Conservation (phyloP, 208 protist genomes). For the Trichomonas tenax region DNA sequence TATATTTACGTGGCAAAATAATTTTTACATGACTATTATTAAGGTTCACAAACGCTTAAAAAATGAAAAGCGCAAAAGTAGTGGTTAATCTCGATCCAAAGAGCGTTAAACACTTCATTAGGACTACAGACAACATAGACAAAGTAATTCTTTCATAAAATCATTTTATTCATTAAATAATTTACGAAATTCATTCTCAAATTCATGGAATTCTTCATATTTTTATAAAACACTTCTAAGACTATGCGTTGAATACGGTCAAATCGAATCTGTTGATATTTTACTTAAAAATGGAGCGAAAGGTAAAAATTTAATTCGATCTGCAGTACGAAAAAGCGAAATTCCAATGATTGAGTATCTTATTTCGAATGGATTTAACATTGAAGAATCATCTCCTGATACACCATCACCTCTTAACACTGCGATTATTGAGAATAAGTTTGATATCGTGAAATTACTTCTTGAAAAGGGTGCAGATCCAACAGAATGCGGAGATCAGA, state of each 20-base stretch:
- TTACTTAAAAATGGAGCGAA: neutral
- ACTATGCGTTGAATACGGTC: neutral
- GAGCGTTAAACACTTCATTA: neutral
- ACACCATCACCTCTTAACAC: neutral
- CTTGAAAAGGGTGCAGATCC: neutral
- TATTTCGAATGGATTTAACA: neutral
- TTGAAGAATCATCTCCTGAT: neutral
- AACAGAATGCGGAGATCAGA: neutral
- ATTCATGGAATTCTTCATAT: neutral
- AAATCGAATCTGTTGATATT: neutral
- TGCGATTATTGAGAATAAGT: neutral
- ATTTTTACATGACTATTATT: too few relatives aligned
- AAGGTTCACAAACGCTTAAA: neutral
- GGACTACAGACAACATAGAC: neutral
- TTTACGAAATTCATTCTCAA: neutral
- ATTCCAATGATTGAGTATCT: neutral
- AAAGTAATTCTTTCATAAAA: neutral
- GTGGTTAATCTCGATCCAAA: neutral
- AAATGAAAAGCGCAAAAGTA: neutral
- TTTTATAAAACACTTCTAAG: neutral
- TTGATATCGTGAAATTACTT: neutral
- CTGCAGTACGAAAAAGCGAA: neutral
- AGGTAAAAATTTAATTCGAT: neutral
- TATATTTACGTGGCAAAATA: too few relatives aligned
- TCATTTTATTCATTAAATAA: neutral